phyloP scores from a whole-genome alignment of 2,329 filamentous ascomycete genomes.

The Ustulina deusta region DNA sequence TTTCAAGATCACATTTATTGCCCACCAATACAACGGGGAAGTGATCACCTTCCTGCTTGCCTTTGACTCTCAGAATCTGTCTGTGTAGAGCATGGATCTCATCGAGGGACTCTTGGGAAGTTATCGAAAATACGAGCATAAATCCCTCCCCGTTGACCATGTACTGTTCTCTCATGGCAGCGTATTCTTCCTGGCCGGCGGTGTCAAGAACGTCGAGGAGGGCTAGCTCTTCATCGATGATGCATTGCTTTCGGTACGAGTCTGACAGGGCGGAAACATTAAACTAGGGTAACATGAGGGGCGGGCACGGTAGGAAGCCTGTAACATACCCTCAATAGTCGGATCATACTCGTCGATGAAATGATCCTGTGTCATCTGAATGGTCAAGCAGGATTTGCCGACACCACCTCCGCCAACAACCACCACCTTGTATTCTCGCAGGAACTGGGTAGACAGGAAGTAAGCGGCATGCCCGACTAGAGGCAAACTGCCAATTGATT shows the following conservation, averaged over 20 bases:
- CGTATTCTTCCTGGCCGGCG: conserved; percentile 98
- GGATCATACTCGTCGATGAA: conserved; percentile 99
- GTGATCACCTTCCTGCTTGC: conserved; percentile 83
- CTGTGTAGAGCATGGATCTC: conserved; percentile 99
- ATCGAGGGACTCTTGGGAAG: conserved; percentile 95
- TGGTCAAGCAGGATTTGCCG: conserved; percentile 98
- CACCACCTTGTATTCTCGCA: conserved; percentile 94
- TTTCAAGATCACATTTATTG: conserved; percentile 99
- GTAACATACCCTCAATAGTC: conserved; percentile 89
- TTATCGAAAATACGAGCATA: conserved; percentile 97
- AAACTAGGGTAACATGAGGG: conserved; percentile 30
- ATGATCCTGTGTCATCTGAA: conserved; percentile 94
- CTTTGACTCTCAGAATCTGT: conserved; percentile 98
- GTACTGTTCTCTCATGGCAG: conserved; percentile 99
- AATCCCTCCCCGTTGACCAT: conserved; percentile 99
- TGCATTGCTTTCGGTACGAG: conserved; percentile 99
- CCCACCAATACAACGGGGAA: conserved; percentile 99
- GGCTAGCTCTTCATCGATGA: conserved; percentile 98
- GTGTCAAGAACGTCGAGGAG: conserved; percentile 98
- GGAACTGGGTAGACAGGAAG: conserved; percentile 66
- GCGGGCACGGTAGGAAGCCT: conserved; percentile 15
- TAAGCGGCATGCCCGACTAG: conserved; percentile 37
- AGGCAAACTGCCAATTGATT: conserved; percentile 15
- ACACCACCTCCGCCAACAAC: conserved; percentile 98
- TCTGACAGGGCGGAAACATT: conserved; percentile 66